Base-by-base conservation (phyloP, 2,329 filamentous ascomycete species). In the Grosmannia serpens region DNA sequence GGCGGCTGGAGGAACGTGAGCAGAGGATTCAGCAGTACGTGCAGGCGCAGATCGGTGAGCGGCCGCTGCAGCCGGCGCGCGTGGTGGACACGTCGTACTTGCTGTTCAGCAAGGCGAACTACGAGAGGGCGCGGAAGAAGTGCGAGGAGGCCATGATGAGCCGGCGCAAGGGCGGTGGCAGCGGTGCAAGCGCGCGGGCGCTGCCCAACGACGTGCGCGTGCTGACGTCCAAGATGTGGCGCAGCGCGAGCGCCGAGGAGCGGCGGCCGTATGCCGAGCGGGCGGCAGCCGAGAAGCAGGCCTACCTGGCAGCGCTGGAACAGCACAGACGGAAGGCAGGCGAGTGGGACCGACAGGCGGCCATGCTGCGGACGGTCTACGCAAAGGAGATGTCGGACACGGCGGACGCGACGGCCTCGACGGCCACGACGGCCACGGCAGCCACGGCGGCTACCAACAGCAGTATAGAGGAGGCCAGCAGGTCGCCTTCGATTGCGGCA, bases 191-290 rank as follows among this genome's bases (percentile, higher is more conserved):
- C 56, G 82, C 82, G 13, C 86, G 86, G 64, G 75, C 84, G 1
- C 78, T 82, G 50, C 84, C 86, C 8, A 95, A 90, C 66, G 89
- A 95, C 67, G 88, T 97, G 58, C 88, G 94, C 38, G 82, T 85
- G 55, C 89, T 91, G 69, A 83, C 94, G 11, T 91, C 91, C 31
- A 86, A 87, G 68, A 91, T 94, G 85, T 99, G 94, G 94, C 89
- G 87, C 65, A 87, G 88, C 55, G 84, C 88, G 0, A 73, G 78
- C 1, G 77, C 83, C 7, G 87, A 88, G 51, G 80, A 84, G 64
- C 89, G 87, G 67, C 79, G 81, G 67, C 91, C 91, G 1, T 97
- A 88, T 67, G 80, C 91, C 54, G 85, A 90, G 31, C 80, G 86
- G 68, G 88, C 88, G 4, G 79, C 85, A 58, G 78, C 79, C 56